A percentile compares a stretch with the other conserved stretches of the same genome.
Evolutionary conservation across 2,329 filamentous ascomycete genomes (phyloP).

Genomic region (Albophoma yamanashiensis): DNA sequence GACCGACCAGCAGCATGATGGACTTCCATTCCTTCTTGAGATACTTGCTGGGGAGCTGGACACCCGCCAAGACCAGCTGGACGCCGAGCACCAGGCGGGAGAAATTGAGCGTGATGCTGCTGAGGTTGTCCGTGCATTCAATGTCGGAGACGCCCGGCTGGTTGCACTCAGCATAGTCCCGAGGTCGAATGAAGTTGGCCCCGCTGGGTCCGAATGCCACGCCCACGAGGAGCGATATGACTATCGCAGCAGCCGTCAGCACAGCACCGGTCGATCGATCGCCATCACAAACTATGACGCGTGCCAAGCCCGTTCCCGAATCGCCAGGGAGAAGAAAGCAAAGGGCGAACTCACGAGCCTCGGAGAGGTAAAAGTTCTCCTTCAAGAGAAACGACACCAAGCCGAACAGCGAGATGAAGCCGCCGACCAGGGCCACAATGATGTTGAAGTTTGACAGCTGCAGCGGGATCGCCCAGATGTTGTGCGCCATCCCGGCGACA

Average conservation of each 20-base stretch:
- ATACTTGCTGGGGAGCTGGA: conserved; percentile 79
- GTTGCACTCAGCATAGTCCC: conserved; percentile 54
- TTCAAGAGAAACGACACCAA: conserved; percentile 84
- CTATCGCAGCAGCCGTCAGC: conserved; percentile 16
- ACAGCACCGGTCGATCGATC: neutral
- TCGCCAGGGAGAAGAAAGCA: neutral
- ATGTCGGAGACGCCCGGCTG: conserved; percentile 7
- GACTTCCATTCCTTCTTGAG: conserved; percentile 69
- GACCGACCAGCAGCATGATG: conserved; percentile 64
- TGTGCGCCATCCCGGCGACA: conserved; percentile 9
- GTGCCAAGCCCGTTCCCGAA: too few species aligned
- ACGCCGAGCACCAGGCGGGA: conserved; percentile 80
- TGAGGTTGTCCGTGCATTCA: conserved; percentile 42
- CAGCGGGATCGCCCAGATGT: conserved; percentile 30
- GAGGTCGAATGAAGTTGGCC: conserved; percentile 62
- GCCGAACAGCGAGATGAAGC: conserved; percentile 83
- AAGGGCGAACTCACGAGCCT: conserved; percentile 58
- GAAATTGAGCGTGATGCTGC: conserved; percentile 72
- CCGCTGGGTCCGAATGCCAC: conserved; percentile 69
- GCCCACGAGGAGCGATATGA: conserved; percentile 75
- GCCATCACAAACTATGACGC: too few species aligned
- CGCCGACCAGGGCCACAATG: conserved; percentile 67
- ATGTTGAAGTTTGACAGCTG: conserved; percentile 73
- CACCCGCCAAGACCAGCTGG: conserved; percentile 78
- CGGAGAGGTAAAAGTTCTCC: conserved; percentile 82